Percentiles rank a stretch among this genome's conserved stretches.
Conservation (phyloP, 2,329 filamentous ascomycete species). For the Eurotiales sp. region DNA sequence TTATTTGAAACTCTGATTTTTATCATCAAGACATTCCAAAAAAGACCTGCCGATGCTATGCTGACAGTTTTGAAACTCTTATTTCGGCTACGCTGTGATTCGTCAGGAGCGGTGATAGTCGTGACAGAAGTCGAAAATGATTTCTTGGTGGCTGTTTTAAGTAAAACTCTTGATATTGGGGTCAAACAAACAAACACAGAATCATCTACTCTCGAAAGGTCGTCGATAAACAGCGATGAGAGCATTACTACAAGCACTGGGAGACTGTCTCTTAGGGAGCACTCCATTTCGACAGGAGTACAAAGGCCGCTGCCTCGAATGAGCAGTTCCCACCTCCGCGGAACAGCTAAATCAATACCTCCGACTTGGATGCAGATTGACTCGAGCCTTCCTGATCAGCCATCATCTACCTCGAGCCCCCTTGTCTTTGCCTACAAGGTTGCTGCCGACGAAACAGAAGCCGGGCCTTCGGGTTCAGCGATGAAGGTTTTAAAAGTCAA, state of each 20-base stretch:
- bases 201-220: slow-evolving; percentile 35
- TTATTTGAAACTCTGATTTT: slow-evolving; percentile 62
- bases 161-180: slow-evolving; percentile 56
- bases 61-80: slow-evolving; percentile 73
- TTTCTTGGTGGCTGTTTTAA: slow-evolving; percentile 67
- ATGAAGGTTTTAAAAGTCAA: slow-evolving; percentile 54
- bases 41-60: slow-evolving; percentile 65
- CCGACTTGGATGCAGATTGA: slow-evolving; percentile 58
- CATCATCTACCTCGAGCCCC: slow-evolving; percentile 46
- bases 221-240: slow-evolving; percentile 34
- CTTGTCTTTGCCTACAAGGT: slow-evolving; percentile 48
- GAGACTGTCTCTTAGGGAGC: slow-evolving; percentile 31
- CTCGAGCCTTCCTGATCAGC: slow-evolving; percentile 52
- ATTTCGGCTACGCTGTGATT: slow-evolving; percentile 79
- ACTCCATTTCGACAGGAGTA: slow-evolving; percentile 21
- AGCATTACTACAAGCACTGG: slow-evolving; percentile 22
- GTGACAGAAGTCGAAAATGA: slow-evolving; percentile 67
- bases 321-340: slow-evolving; percentile 29
- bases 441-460: slow-evolving; percentile 19
- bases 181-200: slow-evolving; percentile 41
- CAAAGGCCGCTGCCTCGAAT: slow-evolving; percentile 33
- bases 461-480: slow-evolving; percentile 26
- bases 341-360: slow-evolving; percentile 33
- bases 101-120: slow-evolving; percentile 71
- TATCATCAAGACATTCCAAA: slow-evolving; percentile 57